Evolutionary conservation across 305 asterid species (phyloP), one percentile per base, ranked within the genome.

Genomic region (Solanum hybrid): DNA sequence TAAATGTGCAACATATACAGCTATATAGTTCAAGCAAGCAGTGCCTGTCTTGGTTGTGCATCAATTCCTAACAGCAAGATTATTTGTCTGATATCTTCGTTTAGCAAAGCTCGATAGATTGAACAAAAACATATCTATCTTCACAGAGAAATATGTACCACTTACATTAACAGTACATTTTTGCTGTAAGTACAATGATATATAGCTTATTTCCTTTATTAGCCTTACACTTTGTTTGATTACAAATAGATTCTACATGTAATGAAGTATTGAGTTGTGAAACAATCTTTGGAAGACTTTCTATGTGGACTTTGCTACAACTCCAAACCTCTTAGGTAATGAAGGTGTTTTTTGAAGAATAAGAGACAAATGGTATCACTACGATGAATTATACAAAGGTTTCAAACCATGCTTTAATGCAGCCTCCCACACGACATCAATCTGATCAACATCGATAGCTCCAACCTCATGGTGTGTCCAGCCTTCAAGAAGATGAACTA

Each of bases 391-490:
- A 91, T 93, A 92, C 73, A 90, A 78, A 22, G 98, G 98, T 91
- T 93, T 95, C 72, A 96, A 88, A 64, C 98, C 98, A 90, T 96
- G 95, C 89, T 79, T 94, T 22, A 96, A 90, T 86, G 99, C 98
- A 92, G 99, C 99, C 89, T 97, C 89, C 99, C 98, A 96, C 16
- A 95, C 99, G 22, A 94, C 91, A 88, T 95, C 98, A 89, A 97
- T 97, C 91, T 92, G 97, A 78, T 96, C 98, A 4, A 97, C 98
- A 35, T 94, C 26, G 72, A 97, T 89, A 22, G 98, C 98, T 38
- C 99, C 99, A 42, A 97, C 98, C 79, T 97, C 99, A 78, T 97
- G 97, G 88, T 96, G 98, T 46, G 90, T 80, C 99, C 99, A 97
- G 7, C 95, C 97, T 96, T 97, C 95, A 84, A 97, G 98, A 89